Evolutionary conservation across 768 basidiomycete species (phyloP).

Genomic region (Sarcodon sp.): DNA sequence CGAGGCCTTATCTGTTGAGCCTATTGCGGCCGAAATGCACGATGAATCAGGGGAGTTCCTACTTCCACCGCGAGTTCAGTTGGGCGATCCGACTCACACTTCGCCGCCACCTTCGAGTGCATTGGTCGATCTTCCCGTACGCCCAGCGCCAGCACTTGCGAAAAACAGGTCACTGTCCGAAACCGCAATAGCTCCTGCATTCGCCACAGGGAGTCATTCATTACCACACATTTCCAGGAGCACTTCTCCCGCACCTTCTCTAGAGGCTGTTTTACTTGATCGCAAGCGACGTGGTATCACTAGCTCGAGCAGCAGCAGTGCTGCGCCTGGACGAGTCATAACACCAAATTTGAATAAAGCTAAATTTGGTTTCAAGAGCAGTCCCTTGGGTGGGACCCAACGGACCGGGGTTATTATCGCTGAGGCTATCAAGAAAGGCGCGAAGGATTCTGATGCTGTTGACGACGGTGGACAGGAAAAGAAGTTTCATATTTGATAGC

Average conservation of each 20-base stretch:
- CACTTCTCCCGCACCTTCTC: slow-evolving; percentile 37
- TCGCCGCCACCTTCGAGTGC: neutral
- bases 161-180: slow-evolving; percentile 1
- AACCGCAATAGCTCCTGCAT: slow-evolving; percentile 1
- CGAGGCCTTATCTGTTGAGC: too few relatives aligned
- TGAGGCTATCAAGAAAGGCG: slow-evolving; percentile 25
- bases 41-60: neutral
- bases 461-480: slow-evolving; percentile 8
- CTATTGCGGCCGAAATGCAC: too few relatives aligned
- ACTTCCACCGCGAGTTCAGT: neutral
- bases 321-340: slow-evolving; percentile 8
- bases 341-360: slow-evolving; percentile 24
- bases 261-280: slow-evolving; percentile 57
- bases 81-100: neutral
- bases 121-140: neutral
- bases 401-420: slow-evolving; percentile 32
- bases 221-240: slow-evolving; percentile 18
- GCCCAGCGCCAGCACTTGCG: slow-evolving; percentile 1
- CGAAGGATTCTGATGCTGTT: slow-evolving; percentile 2
- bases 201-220: slow-evolving; percentile 4
- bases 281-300: slow-evolving; percentile 36
- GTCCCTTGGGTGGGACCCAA: slow-evolving; percentile 38
- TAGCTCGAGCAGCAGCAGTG: slow-evolving; percentile 6
- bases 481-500: slow-evolving; percentile 1
- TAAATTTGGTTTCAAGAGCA: slow-evolving; percentile 56